Conservation (phyloP, 2,329 filamentous ascomycete species). For the Colletotrichum tropicale region DNA sequence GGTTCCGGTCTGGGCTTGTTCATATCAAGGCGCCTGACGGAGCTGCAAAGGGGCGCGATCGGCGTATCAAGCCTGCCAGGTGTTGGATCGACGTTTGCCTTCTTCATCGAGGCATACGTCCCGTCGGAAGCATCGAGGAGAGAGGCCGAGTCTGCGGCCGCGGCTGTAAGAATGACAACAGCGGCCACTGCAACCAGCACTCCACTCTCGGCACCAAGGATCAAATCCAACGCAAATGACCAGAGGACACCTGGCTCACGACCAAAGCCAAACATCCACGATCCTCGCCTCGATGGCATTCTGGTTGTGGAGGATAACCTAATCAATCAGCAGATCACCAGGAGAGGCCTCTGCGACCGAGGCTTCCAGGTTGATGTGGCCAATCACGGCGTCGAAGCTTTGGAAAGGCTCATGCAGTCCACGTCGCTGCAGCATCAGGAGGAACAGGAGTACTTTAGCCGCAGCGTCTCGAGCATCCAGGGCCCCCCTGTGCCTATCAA, state of each 20-base stretch:
- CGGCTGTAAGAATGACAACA: constrained; percentile 22
- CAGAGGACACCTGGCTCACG: constrained; percentile 8
- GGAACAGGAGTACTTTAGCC: constrained; percentile 6
- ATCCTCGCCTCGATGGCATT: constrained; percentile 42
- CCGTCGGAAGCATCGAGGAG: constrained; percentile 43
- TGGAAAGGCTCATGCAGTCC: constrained; percentile 48
- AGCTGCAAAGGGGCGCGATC: constrained; percentile 81
- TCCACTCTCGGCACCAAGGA: not conserved
- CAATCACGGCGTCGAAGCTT: constrained; percentile 61
- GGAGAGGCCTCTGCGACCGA: constrained; percentile 52
- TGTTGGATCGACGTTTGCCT: constrained; percentile 76
- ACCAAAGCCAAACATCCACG: not conserved
- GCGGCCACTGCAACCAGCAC: not conserved
- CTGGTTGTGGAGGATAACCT: constrained; percentile 66
- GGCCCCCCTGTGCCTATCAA: constrained; percentile 46
- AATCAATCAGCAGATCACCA: constrained; percentile 63
- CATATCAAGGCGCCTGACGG: constrained; percentile 79
- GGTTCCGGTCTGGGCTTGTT: constrained; percentile 81
- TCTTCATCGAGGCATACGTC: constrained; percentile 68
- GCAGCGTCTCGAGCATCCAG: not conserved
- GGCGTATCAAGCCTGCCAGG: constrained; percentile 73
- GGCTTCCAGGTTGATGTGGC: constrained; percentile 58
- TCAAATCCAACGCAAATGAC: not conserved
- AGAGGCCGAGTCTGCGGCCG: constrained; percentile 43
- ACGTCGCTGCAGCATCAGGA: constrained; percentile 22